Percentiles rank a stretch among this genome's conserved stretches.
Conservation (phyloP, 2,329 filamentous ascomycete genomes). For the Phoma sp. region DNA sequence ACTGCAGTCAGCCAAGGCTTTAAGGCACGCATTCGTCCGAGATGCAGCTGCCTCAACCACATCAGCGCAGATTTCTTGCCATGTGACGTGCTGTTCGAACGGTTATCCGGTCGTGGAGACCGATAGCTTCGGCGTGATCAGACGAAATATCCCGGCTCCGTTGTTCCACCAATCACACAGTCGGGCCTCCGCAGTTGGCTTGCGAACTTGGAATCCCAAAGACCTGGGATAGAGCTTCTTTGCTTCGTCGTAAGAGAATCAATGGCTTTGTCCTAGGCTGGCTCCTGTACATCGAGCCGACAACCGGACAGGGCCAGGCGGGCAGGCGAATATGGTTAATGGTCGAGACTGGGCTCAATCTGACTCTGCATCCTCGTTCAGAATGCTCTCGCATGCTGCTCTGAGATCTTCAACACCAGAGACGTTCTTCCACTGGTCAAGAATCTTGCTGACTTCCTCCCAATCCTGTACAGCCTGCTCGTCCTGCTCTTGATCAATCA, state of each 20-base stretch:
- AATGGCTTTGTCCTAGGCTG: neutral
- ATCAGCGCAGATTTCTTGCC: neutral
- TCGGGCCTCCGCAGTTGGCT: neutral
- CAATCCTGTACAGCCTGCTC: conserved; percentile 65
- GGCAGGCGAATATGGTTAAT: neutral
- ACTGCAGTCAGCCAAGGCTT: neutral
- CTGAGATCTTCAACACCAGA: conserved; percentile 51
- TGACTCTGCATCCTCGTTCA: conserved; percentile 36
- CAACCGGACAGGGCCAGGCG: neutral
- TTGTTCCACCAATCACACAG: conserved; percentile 15
- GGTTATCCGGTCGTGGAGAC: conserved; percentile 6
- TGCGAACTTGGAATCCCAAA: neutral
- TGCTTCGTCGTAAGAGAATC: neutral
- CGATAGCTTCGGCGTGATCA: neutral
- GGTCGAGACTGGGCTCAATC: conserved; percentile 19
- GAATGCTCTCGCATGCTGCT: conserved; percentile 45
- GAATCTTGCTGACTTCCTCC: conserved; percentile 48
- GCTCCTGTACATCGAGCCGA: neutral
- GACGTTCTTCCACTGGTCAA: conserved; percentile 54
- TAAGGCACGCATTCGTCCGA: neutral
- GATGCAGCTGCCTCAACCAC: neutral
- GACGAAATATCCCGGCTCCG: neutral
- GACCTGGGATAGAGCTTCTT: neutral
- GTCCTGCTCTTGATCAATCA: conserved; percentile 65
- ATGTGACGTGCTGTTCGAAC: neutral